Evolutionary conservation across 345 rosid genomes (phyloP).

Genomic region (Arabidopsis suecica): DNA sequence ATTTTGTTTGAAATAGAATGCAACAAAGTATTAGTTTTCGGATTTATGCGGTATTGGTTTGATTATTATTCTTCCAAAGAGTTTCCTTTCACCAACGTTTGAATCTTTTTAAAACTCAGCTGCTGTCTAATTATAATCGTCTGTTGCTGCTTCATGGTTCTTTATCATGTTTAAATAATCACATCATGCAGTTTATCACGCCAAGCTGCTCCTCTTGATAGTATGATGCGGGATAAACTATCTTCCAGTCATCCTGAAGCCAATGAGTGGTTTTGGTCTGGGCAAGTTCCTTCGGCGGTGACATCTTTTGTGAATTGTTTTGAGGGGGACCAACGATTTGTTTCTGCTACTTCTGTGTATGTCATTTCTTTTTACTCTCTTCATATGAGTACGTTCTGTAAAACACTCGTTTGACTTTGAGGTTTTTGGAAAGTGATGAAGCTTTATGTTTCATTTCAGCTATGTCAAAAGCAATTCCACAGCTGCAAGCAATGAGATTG

Average conservation of each 20-base stretch:
- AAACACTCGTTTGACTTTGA: slow-evolving; percentile 12
- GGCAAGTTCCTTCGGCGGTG: slow-evolving; percentile 69
- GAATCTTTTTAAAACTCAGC: background rate
- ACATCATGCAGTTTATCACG: slow-evolving; percentile 69
- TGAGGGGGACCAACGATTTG: slow-evolving; percentile 66
- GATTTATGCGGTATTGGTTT: slow-evolving; percentile 5
- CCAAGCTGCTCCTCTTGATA: slow-evolving; percentile 80
- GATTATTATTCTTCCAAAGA: slow-evolving; percentile 1
- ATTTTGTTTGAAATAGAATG: background rate
- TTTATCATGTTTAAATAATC: slow-evolving; percentile 28
- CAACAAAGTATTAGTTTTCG: slow-evolving; percentile 1
- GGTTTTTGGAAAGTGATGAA: slow-evolving; percentile 32
- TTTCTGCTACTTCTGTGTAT: slow-evolving; percentile 67
- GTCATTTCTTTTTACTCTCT: slow-evolving; percentile 39
- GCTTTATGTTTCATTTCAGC: slow-evolving; percentile 51
- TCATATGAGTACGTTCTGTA: slow-evolving; percentile 26
- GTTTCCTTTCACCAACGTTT: slow-evolving; percentile 15
- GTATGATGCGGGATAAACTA: slow-evolving; percentile 79
- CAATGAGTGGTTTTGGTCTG: slow-evolving; percentile 82
- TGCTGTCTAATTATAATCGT: background rate
- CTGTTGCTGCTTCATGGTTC: slow-evolving; percentile 6
- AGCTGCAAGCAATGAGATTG: slow-evolving; percentile 61
- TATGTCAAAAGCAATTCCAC: slow-evolving; percentile 53
- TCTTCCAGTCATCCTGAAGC: slow-evolving; percentile 78
- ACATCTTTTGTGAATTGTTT: slow-evolving; percentile 67